Conservation (phyloP, 805 yeast species). For the Candida arabinofermentans region DNA sequence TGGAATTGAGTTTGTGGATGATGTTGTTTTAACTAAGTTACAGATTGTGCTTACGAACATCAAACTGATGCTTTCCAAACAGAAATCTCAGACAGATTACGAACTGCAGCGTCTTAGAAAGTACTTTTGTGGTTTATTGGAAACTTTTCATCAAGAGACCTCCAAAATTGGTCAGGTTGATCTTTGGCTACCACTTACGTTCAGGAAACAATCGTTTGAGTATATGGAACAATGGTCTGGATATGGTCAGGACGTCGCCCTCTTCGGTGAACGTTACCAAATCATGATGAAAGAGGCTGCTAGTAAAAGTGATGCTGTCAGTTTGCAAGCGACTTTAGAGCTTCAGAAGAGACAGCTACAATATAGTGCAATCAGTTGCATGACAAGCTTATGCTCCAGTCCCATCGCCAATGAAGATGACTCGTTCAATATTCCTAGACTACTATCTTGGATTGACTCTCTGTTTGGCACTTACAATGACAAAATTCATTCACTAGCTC, state of each 20-base stretch:
- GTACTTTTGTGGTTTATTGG: conserved; percentile 79
- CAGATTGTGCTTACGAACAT: conserved; percentile 59
- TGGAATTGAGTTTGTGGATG: conserved; percentile 53
- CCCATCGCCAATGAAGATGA: conserved; percentile 48
- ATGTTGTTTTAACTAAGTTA: conserved; percentile 61
- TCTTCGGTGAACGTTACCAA: conserved; percentile 64
- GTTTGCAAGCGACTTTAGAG: conserved; percentile 73
- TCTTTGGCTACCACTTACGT: conserved; percentile 79
- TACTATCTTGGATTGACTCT: conserved; percentile 79
- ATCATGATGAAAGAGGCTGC: conserved; percentile 43
- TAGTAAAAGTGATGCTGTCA: conserved; percentile 36
- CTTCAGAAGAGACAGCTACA: conserved; percentile 71
- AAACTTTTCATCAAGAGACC: conserved; percentile 62
- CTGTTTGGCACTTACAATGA: conserved; percentile 59
- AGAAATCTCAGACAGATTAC: conserved; percentile 57
- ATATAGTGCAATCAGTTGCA: conserved; percentile 68
- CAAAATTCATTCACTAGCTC: conserved; percentile 57
- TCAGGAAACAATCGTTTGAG: conserved; percentile 76
- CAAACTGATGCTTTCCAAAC: conserved; percentile 48
- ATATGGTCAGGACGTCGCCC: conserved; percentile 59
- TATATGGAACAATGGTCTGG: conserved; percentile 95
- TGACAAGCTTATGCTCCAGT: conserved; percentile 82
- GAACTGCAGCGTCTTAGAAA: conserved; percentile 75
- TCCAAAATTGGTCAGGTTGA: conserved; percentile 39
- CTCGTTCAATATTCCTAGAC: conserved; percentile 65